phyloP scores from a whole-genome alignment of 2,329 filamentous ascomycete species.

The Phoma sp. region DNA sequence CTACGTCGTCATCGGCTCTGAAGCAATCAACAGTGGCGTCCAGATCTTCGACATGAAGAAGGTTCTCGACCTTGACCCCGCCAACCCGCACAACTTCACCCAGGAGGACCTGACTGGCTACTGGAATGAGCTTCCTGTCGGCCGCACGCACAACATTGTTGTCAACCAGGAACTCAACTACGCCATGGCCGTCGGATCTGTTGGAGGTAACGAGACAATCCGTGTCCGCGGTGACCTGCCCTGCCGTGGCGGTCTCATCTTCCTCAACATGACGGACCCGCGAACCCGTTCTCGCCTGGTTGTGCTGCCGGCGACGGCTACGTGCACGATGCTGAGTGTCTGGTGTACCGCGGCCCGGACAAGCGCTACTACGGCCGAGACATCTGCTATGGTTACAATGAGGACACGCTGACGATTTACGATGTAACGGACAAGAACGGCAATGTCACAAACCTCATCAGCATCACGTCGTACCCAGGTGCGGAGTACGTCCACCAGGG shows the following conservation, averaged over 20 bases:
- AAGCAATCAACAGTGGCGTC: constrained; percentile 56
- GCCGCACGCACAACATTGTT: constrained; percentile 44
- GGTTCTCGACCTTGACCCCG: constrained; percentile 32
- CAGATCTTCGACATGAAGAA: constrained; percentile 68
- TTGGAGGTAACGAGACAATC: constrained; percentile 34
- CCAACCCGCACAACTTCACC: constrained; percentile 33
- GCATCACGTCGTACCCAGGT: constrained; percentile 59
- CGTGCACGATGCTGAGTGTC: constrained; percentile 66
- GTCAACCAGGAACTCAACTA: constrained; percentile 39
- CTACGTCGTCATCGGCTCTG: constrained; percentile 47
- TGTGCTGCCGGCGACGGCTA: constrained; percentile 62
- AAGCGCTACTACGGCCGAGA: constrained; percentile 55
- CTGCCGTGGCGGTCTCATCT: constrained; percentile 61
- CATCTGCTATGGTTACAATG: constrained; percentile 64
- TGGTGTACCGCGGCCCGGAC: constrained; percentile 60
- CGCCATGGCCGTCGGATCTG: constrained; percentile 37
- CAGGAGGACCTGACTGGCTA: constrained; percentile 35
- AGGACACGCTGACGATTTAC: constrained; percentile 57
- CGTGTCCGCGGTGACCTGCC: constrained; percentile 31
- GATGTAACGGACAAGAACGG: constrained; percentile 57
- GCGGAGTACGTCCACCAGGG: constrained; percentile 64
- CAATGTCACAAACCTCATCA: constrained; percentile 54
- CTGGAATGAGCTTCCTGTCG: constrained; percentile 36
- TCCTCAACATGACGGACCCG: constrained; percentile 62
- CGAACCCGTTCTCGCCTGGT: constrained; percentile 58